These are phyloP conservation scores for Xylaria longipes DNA, from an alignment of 495 filamentous ascomycete genomes.

Conservation along the genomic window DNA sequence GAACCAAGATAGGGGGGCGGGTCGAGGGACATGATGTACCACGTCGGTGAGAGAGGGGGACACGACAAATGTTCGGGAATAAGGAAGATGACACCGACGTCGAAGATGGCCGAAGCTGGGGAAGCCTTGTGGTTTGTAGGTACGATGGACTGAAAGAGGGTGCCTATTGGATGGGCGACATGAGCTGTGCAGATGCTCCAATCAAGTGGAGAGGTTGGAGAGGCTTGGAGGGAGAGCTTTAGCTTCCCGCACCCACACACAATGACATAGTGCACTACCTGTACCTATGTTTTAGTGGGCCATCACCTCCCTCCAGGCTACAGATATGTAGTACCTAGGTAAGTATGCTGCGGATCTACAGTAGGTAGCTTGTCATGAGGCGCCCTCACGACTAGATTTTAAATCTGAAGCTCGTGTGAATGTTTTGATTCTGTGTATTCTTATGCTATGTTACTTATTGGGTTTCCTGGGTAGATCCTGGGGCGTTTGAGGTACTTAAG, in stretches of 20 bases:
- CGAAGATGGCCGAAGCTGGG: neutral
- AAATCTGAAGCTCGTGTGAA: neutral
- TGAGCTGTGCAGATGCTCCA: slow-evolving; percentile 10
- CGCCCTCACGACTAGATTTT: neutral
- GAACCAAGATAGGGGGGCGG: slow-evolving; percentile 88
- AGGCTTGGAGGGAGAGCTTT: slow-evolving; percentile 13
- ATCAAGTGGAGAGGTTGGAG: slow-evolving; percentile 22
- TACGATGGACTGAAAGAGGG: slow-evolving; percentile 9
- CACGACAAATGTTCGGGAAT: neutral
- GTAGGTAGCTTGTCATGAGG: neutral
- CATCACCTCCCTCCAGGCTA: neutral
- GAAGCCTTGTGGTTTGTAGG: slow-evolving; percentile 5
- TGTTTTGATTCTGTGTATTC: neutral
- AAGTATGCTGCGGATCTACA: neutral
- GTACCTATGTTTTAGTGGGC: neutral
- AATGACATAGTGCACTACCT: slow-evolving; percentile 20
- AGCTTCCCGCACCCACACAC: neutral
- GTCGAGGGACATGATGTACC: slow-evolving; percentile 78
- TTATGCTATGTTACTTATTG: neutral
- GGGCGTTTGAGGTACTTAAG: neutral
- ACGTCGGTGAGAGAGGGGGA: slow-evolving; percentile 10
- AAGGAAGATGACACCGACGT: neutral
- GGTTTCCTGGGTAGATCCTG: too few relatives aligned
- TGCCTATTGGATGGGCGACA: slow-evolving; percentile 20
- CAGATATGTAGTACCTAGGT: too few relatives aligned